phyloP scores from a whole-genome alignment of 495 filamentous ascomycete species.

The Trichoderma asperelloides region DNA sequence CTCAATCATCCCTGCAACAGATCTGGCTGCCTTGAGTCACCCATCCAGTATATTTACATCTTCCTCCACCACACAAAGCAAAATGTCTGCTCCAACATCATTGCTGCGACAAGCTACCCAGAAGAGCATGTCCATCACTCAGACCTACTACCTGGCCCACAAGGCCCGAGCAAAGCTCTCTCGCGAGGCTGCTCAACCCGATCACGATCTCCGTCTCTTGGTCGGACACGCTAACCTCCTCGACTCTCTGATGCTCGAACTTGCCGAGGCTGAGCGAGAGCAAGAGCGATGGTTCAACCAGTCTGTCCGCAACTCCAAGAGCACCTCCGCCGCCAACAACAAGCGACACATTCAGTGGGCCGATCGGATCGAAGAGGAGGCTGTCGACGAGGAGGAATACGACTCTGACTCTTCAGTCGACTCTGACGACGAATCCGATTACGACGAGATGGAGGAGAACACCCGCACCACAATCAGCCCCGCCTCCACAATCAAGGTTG shows the following conservation, averaged over 20 bases:
- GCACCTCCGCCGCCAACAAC: conserved; percentile 40
- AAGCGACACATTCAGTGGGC: conserved; percentile 81
- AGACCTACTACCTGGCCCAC: conserved; percentile 96
- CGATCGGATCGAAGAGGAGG: conserved; percentile 62
- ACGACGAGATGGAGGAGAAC: conserved; percentile 23
- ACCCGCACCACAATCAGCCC: neutral
- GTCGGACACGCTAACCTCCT: conserved; percentile 97
- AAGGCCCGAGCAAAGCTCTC: conserved; percentile 93
- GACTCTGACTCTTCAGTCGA: conserved; percentile 46
- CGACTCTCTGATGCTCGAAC: conserved; percentile 90
- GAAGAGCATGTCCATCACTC: conserved; percentile 88
- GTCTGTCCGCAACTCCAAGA: conserved; percentile 69
- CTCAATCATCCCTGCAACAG: conserved; percentile 4
- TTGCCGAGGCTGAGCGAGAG: conserved; percentile 87
- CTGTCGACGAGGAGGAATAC: conserved; percentile 43
- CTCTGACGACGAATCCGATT: conserved; percentile 31
- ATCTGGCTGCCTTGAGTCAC: conserved; percentile 9
- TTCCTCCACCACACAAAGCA: conserved; percentile 10
- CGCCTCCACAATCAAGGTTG: neutral
- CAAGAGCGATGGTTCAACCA: conserved; percentile 99
- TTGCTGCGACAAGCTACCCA: conserved; percentile 19
- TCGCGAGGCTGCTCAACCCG: conserved; percentile 74
- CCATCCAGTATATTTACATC: neutral
- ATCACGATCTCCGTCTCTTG: conserved; percentile 89
- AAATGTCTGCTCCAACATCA: conserved; percentile 20